Evolutionary conservation across 1,284 basidiomycete genomes (phyloP).

Genomic region (Apiotrichum sp.): DNA sequence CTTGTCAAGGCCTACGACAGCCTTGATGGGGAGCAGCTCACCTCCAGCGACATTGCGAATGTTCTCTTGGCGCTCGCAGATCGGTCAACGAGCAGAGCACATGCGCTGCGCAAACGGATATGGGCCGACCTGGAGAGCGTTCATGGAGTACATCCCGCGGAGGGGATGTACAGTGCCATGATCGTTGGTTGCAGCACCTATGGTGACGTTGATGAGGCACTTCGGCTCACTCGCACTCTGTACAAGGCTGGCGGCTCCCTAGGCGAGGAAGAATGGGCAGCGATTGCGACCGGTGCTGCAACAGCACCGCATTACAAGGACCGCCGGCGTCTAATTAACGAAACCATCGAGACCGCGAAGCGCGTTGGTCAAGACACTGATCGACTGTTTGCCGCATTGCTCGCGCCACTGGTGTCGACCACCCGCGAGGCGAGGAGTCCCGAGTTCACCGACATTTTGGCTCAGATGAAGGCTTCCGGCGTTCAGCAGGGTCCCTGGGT

Average conservation of each 20-base stretch:
- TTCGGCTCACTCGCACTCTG: background rate
- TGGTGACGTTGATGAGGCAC: background rate
- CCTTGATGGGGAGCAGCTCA: background rate
- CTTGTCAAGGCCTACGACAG: conserved; percentile 5
- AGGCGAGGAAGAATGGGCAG: background rate
- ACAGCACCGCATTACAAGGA: background rate
- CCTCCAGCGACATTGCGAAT: background rate
- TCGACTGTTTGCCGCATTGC: conserved; percentile 4
- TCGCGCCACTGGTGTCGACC: background rate
- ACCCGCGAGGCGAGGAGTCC: background rate
- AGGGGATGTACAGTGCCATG: background rate
- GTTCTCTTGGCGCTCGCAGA: background rate
- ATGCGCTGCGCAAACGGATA: conserved; percentile 13
- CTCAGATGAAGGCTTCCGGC: background rate
- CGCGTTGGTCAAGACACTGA: background rate
- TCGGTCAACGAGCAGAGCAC: background rate
- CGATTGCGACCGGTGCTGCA: background rate
- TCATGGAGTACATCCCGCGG: background rate
- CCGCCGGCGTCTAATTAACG: background rate
- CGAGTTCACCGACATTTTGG: background rate
- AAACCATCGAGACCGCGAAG: background rate
- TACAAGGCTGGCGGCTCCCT: background rate
- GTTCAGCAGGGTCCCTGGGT: conserved; percentile 10
- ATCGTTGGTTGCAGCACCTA: background rate
- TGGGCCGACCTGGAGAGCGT: conserved; percentile 10